Conservation (phyloP, 441 rosid species). For the Jatropha multifida region DNA sequence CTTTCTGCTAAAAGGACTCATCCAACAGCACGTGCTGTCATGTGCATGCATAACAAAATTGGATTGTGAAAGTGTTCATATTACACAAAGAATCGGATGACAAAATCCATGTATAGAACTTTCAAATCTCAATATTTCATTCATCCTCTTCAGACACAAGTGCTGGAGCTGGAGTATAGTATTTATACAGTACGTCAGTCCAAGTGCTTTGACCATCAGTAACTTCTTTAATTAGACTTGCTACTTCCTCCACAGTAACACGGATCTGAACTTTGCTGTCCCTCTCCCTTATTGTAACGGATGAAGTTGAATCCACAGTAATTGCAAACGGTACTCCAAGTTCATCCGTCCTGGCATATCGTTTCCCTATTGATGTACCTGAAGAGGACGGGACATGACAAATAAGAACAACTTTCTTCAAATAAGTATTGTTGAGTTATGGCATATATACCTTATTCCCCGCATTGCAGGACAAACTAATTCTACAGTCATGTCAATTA, state of each 20-base stretch:
- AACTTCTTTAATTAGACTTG: conserved; percentile 38
- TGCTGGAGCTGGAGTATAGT: background rate
- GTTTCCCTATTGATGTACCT: conserved; percentile 56
- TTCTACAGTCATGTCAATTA: background rate
- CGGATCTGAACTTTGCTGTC: conserved; percentile 57
- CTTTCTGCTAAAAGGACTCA: background rate
- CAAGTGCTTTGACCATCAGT: conserved; percentile 45
- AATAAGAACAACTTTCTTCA: background rate
- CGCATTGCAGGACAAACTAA: background rate
- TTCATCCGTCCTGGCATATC: conserved; percentile 58
- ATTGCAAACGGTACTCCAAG: conserved; percentile 60
- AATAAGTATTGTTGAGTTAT: background rate
- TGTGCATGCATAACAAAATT: too few species aligned
- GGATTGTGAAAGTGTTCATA: too few species aligned
- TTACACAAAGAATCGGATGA: too few species aligned
- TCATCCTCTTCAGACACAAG: background rate
- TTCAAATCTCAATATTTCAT: background rate
- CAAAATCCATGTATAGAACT: background rate
- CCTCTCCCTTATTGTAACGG: conserved; percentile 52
- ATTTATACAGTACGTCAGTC: conserved; percentile 29
- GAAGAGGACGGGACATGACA: background rate
- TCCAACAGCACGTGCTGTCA: too few species aligned
- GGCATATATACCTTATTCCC: background rate
- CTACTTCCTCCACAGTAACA: conserved; percentile 41
- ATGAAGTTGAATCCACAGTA: conserved; percentile 47